Evolutionary conservation across 2,329 filamentous ascomycete species (phyloP).

Genomic region (Xylariomycetidae sp.): DNA sequence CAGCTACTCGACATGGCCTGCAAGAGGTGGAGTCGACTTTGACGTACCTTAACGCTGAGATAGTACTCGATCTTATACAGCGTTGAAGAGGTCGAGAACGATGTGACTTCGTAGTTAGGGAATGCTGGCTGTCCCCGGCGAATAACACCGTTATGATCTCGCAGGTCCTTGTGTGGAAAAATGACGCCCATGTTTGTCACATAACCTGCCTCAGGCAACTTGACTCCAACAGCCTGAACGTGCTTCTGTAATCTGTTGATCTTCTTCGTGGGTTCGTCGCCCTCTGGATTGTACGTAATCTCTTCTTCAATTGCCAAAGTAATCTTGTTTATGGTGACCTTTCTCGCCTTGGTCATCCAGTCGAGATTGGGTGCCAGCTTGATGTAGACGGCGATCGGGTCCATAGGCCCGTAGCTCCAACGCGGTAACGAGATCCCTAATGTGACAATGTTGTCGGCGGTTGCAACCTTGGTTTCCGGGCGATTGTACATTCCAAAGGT

Average conservation of each 20-base stretch:
- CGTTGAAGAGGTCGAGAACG: slow-evolving; percentile 89
- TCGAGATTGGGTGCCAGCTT: slow-evolving; percentile 88
- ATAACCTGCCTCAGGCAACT: slow-evolving; percentile 85
- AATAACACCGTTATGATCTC: slow-evolving; percentile 82
- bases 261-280: slow-evolving; percentile 88
- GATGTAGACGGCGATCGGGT: slow-evolving; percentile 94
- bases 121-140: slow-evolving; percentile 81
- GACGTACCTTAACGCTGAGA: slow-evolving; percentile 77
- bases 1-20: slow-evolving; percentile 1
- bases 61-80: slow-evolving; percentile 99
- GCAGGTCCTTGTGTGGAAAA: slow-evolving; percentile 82
- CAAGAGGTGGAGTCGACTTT: not conserved
- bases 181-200: slow-evolving; percentile 87
- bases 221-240: slow-evolving; percentile 72
- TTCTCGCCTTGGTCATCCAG: slow-evolving; percentile 83
- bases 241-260: slow-evolving; percentile 82
- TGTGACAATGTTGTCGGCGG: slow-evolving; percentile 85
- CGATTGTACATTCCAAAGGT: slow-evolving; percentile 99
- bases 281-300: slow-evolving; percentile 97
- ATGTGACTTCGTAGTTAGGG: slow-evolving; percentile 79
- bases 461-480: slow-evolving; percentile 79
- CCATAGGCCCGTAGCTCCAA: slow-evolving; percentile 93
- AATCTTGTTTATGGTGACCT: slow-evolving; percentile 90
- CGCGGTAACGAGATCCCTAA: slow-evolving; percentile 86
- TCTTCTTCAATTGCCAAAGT: slow-evolving; percentile 94